Evolutionary conservation across 1,139 yeast genomes (phyloP), one percentile per base, ranked within the genome.

Genomic region (Scheffersomyces insectosa): DNA sequence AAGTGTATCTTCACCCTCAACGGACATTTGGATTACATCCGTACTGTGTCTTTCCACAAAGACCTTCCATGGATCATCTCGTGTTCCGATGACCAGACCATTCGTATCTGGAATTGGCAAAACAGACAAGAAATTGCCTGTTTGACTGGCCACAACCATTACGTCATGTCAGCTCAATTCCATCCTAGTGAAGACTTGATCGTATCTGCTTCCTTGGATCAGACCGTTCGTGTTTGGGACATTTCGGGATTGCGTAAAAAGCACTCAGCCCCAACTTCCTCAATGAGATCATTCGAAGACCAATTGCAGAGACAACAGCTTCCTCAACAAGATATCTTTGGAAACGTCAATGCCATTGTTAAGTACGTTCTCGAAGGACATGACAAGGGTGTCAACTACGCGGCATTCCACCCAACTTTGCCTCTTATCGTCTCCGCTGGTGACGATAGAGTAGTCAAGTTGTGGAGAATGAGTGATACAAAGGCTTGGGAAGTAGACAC

Each of bases 401-500:
- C 97, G 27, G 76, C 96, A 27, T 95, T 95, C 82, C 99, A 95
- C 63, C 99, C 99, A 38, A 90, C 95, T 15, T 76, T 90, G 61
- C 99, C 99, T 6, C 78, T 93, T 58, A 90, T 95, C 63, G 96
- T 91, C 11, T 89, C 97, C 28, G 96, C 95, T 56, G 96, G 96
- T 63, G 99, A 95, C 64, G 99, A 95, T 65, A 81, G 99, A 54
- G 83, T 93, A 51, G 88, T 95, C 43, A 93, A 93, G 68, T 76
- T 95, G 54, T 95, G 99, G 99, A 82, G 99, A 68, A 90, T 91
- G 97, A 85, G 91, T 59, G 97, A 95, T 57, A 85, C 96, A 32
- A 90, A 91, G 68, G 99, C 99, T 28, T 95, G 99, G 98, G 99
- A 95, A 66, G 95, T 95, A 42, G 99, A 95, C 62, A 89, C 98